Conservation (phyloP, 768 basidiomycete species). For the Aureoboletus auriporus region DNA sequence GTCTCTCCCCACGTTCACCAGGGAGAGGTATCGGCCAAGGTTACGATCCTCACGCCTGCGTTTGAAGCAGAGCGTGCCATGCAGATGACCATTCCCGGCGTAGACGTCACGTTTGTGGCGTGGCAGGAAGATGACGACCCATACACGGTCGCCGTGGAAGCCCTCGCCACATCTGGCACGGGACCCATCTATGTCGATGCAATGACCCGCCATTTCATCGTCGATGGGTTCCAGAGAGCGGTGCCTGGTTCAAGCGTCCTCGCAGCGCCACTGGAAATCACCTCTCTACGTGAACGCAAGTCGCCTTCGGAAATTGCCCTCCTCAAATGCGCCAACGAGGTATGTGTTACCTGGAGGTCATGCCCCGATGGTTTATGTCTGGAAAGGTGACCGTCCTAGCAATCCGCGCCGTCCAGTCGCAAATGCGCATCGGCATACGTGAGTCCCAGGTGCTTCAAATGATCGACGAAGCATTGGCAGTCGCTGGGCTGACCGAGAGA, state of each 20-base stretch:
- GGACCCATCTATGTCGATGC: constrained; percentile 59
- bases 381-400: constrained; percentile 71
- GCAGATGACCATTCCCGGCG: constrained; percentile 49
- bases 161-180: constrained; percentile 20
- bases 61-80: constrained; percentile 76
- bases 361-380: neutral
- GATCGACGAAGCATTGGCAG: constrained; percentile 49
- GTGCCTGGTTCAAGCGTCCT: constrained; percentile 35
- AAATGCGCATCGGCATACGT: constrained; percentile 65
- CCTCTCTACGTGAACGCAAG: constrained; percentile 70
- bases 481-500: constrained; percentile 55
- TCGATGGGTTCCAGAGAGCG: constrained; percentile 54
- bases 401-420: constrained; percentile 58
- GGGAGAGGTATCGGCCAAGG: constrained; percentile 33
- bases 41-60: constrained; percentile 67
- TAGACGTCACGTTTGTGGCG: constrained; percentile 43
- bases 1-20: constrained; percentile 40
- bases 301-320: constrained; percentile 65
- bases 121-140: constrained; percentile 72
- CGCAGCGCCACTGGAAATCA: constrained; percentile 53
- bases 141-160: constrained; percentile 45
- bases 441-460: constrained; percentile 68
- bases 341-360: constrained; percentile 23
- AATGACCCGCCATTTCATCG: constrained; percentile 57
- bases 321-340: constrained; percentile 78